Base-by-base conservation (phyloP, 192 early-diverging fungal species). In the Paraglomus brasilianum region DNA sequence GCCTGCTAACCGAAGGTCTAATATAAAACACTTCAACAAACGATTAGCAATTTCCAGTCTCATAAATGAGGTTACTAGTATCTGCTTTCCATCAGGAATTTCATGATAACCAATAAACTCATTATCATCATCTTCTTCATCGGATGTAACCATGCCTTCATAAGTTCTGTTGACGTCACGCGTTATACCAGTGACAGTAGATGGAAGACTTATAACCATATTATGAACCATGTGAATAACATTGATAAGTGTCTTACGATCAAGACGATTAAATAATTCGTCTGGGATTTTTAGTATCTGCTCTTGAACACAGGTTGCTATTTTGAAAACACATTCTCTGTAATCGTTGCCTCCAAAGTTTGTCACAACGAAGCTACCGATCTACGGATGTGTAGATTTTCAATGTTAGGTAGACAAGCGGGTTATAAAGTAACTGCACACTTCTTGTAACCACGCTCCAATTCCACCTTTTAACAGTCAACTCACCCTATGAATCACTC, bases 1-100 rank as follows among this genome's bases (percentile, higher is more conserved):
- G n/a, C 80, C 80, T 8, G 77, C 59, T 38, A 81, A 72, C 24
- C 80, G 66, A 39, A 81, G 46, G 57, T 81, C 80, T 47, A 81
- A 44, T 17, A 77, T 72, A 15, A 66, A 74, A 22, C 74, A 74
- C 40, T 78, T 81, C 72, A 81, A 74, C 49, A 81, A 38, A 24
- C 80, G 68, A 19, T 64, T 70, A 8, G 80, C 77, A 51, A 81
- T 78, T 48, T 78, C 77, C 9, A 81, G 57, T 57, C 77, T 69
- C 6, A 69, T 22, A 50, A 15, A n/a, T 22, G 46, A 78, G 74
- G 52, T 76, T 66, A 0, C 74, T 64, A 72, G 50, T 79, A 59
- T 77, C 73, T 71, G 74, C 72, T 72, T 74, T 71, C 47, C 77
- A 67, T 22, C 73, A 36, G 60, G 72, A 69, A 30, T 44, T 65